Base-by-base conservation (phyloP, 73 alveolate genomes). In the Paramecium biaurelia region DNA sequence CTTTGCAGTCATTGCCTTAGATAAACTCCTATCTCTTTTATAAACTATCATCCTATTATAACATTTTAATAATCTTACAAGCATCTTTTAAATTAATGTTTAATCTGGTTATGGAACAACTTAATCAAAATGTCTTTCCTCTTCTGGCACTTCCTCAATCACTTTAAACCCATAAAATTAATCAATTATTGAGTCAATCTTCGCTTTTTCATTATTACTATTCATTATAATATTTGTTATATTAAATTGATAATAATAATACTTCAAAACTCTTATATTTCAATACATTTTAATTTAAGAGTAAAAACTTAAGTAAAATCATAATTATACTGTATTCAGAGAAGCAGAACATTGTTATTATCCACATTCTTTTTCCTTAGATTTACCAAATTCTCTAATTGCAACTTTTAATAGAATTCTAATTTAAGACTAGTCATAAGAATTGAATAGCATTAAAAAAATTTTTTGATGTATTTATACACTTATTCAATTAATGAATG, bases 51-150 rank as follows among this genome's bases (percentile, higher is more conserved):
- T 72, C 86, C 86, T 72, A 72, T 15, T 38, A 72, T 18, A 72
- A 35, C 5, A 72, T 35, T 14, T n/a, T 30, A 15, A 53, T 53
- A n/a, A 5, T 53, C 68, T n/a, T 72, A 72, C 86, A 32, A 72
- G 63, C 86, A 72, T 72, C 58, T 72, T 72, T 38, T 72, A 72
- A 20, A 72, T 72, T 72, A 35, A 7, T 11, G 86, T 72, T 72
- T 72, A 72, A 37, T 72, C 86, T 34, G 86, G 86, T 42, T 72
- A 11, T 35, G 18, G 59, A n/a, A 35, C 20, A 12, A 38, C 4
- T 18, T 72, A 38, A 37, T 72, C 86, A 42, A 72, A 72, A 4
- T 72, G 30, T 72, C 86, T 72, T 67, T 72, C 86, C 8, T 72
- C 86, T 1, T 72, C 86, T 28, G 56, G 56, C 3, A 72, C 32